Evolutionary conservation across 176 grass and related monocot species (phyloP), one percentile per base, ranked within the genome.

Genomic region (Carex myosuroides): DNA sequence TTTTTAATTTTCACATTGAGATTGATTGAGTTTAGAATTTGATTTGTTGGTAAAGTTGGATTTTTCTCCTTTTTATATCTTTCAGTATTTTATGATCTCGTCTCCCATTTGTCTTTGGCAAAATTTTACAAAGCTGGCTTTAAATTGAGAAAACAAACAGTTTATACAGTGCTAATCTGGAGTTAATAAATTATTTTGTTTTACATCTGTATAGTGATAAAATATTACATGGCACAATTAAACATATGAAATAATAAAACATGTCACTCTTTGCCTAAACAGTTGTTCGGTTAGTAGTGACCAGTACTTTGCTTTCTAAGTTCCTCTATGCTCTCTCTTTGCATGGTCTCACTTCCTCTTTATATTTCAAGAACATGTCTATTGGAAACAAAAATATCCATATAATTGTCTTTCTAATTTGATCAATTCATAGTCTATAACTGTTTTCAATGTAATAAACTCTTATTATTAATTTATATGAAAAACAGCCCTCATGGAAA

Each of bases 401-500:
- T 78, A 30, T 71, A 5, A 71, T 35, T 52, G 14, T 78, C 13
- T 14, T 8, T 33, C 13, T 78, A 33, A 32, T 78, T 57, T 32
- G 32, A 41, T 17, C 18, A 35, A 14, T 32, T 67, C 7, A 48
- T 5, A 12, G 4, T 64, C 5, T 83, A 46, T 13, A 1, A 69
- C 54, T 48, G 21, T 16, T 66, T 66, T 52, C 35, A 35, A 68
- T 26, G 60, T 17, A 68, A n/a, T 67, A 46, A 63, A 10, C 20
- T 52, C 4, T 67, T 44, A 13, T 2, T 82, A 52, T 83, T 65
- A 18, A 17, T 83, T 54, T 83, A 52, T 69, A 18, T 66, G 52
- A 33, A 66, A 83, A 66, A 54, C 62, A 83, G 81, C 26, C 58
- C 81, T 66, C 44, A 83, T 68, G 42, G 41, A 41, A 83, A 68